A percentile compares a stretch with the other conserved stretches of the same genome.
Evolutionary conservation across 2,329 filamentous ascomycete species (phyloP).

Genomic region (Acrodontium crateriforme): DNA sequence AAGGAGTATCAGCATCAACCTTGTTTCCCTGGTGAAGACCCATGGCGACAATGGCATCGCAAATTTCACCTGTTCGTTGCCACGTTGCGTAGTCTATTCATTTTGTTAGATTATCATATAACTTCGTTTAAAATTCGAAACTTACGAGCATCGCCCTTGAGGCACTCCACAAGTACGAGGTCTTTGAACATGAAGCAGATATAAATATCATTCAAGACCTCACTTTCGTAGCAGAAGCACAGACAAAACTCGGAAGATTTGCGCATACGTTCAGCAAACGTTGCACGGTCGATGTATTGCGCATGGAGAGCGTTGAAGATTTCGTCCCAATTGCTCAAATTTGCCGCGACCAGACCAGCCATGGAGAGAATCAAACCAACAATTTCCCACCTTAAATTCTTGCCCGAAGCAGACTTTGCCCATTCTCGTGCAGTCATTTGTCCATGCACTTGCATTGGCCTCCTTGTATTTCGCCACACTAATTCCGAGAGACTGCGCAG

Average conservation of each 20-base stretch:
- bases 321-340: slow-evolving; percentile 21
- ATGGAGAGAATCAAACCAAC: slow-evolving; percentile 27
- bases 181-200: slow-evolving; percentile 22
- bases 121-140: no score
- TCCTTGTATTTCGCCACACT: slow-evolving; percentile 29
- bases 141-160: slow-evolving; percentile 18
- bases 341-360: slow-evolving; percentile 24
- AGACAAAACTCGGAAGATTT: slow-evolving; percentile 21
- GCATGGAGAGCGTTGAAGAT: slow-evolving; percentile 31
- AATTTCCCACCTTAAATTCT: slow-evolving; percentile 30
- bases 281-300: slow-evolving; percentile 32
- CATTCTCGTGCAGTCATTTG: slow-evolving; percentile 27
- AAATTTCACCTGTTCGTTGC: slow-evolving; percentile 22
- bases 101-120: no score
- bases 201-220: slow-evolving; percentile 22
- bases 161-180: slow-evolving; percentile 17
- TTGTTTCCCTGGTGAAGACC: slow-evolving; percentile 22
- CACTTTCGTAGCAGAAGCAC: slow-evolving; percentile 23
- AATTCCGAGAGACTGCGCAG: slow-evolving; percentile 26
- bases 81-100: slow-evolving; percentile 17
- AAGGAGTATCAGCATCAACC: slow-evolving; percentile 18
- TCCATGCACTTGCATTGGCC: slow-evolving; percentile 22
- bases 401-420: slow-evolving; percentile 25
- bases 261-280: slow-evolving; percentile 33
- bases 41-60: slow-evolving; percentile 21